phyloP scores from a whole-genome alignment of 495 filamentous ascomycete genomes.

The Penicillium soppii region DNA sequence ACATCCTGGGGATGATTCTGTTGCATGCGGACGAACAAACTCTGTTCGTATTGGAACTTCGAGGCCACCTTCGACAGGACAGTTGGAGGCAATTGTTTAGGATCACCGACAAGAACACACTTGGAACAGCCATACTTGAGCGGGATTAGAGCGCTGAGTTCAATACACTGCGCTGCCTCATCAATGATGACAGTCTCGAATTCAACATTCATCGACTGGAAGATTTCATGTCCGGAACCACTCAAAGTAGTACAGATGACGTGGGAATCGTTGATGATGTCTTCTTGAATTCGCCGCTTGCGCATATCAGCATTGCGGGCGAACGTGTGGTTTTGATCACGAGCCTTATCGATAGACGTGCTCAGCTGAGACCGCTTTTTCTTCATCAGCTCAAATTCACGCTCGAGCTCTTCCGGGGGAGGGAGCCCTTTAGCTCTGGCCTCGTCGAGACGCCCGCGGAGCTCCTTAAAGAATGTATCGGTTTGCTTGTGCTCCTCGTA shows the following conservation, averaged over 20 bases:
- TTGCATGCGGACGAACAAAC: slow-evolving; percentile 97
- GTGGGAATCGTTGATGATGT: slow-evolving; percentile 84
- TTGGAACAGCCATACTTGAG: slow-evolving; percentile 97
- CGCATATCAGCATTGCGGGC: slow-evolving; percentile 81
- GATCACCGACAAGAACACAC: slow-evolving; percentile 96
- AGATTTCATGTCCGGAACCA: slow-evolving; percentile 96
- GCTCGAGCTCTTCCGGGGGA: slow-evolving; percentile 60
- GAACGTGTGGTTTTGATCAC: slow-evolving; percentile 75
- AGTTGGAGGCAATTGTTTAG: slow-evolving; percentile 93
- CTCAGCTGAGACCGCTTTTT: slow-evolving; percentile 77
- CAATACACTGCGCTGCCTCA: slow-evolving; percentile 96
- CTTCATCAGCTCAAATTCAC: slow-evolving; percentile 71
- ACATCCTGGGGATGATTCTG: slow-evolving; percentile 82
- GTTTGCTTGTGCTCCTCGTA: slow-evolving; percentile 78
- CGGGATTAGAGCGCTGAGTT: slow-evolving; percentile 93
- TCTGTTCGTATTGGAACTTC: slow-evolving; percentile 93
- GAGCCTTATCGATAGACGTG: slow-evolving; percentile 76
- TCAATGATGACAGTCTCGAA: slow-evolving; percentile 99
- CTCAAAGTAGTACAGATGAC: slow-evolving; percentile 94
- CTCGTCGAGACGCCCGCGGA: slow-evolving; percentile 68
- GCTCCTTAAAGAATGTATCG: slow-evolving; percentile 65
- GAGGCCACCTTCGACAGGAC: slow-evolving; percentile 92
- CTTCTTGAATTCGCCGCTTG: slow-evolving; percentile 80
- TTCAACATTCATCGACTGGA: slow-evolving; percentile 88
- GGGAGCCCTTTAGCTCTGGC: slow-evolving; percentile 63